Evolutionary conservation across 306 rosid genomes (phyloP).

Genomic region (Citrullus amarus): DNA sequence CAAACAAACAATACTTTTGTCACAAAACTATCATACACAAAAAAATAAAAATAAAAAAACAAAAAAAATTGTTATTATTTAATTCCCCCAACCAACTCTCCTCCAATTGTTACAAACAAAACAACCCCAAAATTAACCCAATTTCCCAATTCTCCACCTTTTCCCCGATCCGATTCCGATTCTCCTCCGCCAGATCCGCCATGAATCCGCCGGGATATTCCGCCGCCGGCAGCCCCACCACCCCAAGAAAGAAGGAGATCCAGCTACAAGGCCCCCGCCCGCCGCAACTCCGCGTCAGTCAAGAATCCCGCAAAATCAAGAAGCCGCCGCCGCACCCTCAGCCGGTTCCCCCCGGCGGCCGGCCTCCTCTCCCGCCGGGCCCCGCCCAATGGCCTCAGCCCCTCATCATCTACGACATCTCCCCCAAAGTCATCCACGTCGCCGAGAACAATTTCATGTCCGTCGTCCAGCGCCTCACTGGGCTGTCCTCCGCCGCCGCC

Average conservation of each 20-base stretch:
- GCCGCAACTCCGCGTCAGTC: constrained; percentile 57
- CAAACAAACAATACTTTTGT: constrained; percentile 5
- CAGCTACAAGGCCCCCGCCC: constrained; percentile 82
- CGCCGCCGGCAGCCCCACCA: constrained; percentile 17
- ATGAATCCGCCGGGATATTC: constrained; percentile 42
- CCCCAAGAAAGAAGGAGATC: constrained; percentile 36
- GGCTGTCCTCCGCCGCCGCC: constrained; percentile 29
- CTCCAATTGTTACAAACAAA: background rate
- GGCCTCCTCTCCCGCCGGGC: background rate
- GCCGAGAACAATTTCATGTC: constrained; percentile 62
- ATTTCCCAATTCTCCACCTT: background rate
- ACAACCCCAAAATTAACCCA: background rate
- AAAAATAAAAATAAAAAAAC: background rate
- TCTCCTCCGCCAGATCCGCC: background rate
- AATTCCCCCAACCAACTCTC: constrained; percentile 2
- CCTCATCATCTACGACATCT: constrained; percentile 68
- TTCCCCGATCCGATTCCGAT: background rate
- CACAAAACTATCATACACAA: background rate
- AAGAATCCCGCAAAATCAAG: constrained; percentile 59
- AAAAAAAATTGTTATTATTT: background rate
- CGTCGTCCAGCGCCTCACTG: constrained; percentile 86
- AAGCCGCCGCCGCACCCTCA: constrained; percentile 60
- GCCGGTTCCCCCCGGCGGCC: constrained; percentile 10
- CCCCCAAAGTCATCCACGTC: constrained; percentile 70
- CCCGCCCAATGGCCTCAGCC: constrained; percentile 31